Evolutionary conservation across 148 eudicot species (phyloP).

Genomic region (Agrostemma githago): DNA sequence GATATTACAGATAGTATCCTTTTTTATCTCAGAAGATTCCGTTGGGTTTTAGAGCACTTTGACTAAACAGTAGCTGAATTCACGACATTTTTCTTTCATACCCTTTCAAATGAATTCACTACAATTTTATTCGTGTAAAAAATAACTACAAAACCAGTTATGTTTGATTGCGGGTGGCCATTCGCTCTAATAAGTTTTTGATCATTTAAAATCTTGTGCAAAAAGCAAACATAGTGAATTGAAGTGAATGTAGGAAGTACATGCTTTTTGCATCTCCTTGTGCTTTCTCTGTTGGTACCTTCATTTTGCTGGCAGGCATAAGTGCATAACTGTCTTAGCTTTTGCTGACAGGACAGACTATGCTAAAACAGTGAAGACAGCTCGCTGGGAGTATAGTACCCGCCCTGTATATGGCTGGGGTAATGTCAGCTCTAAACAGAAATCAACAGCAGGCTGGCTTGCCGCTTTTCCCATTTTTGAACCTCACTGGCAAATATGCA

Average conservation of each 20-base stretch:
- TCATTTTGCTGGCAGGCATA: background rate
- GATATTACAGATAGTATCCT: background rate
- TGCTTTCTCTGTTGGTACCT: background rate
- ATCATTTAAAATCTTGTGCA: background rate
- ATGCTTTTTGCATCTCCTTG: background rate
- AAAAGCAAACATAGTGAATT: background rate
- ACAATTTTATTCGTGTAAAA: background rate
- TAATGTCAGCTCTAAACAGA: slow-evolving; percentile 79
- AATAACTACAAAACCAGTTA: background rate
- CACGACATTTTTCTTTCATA: background rate
- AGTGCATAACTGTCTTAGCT: slow-evolving; percentile 10
- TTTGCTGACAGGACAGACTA: slow-evolving; percentile 66
- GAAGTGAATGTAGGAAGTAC: background rate
- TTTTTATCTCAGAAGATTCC: background rate
- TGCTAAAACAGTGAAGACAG: slow-evolving; percentile 74
- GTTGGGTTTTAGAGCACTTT: background rate
- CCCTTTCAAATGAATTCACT: background rate
- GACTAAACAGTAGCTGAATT: background rate
- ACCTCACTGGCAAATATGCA: slow-evolving; percentile 99
- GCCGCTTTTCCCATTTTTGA: slow-evolving; percentile 98
- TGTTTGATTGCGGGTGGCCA: background rate
- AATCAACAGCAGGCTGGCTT: slow-evolving; percentile 98
- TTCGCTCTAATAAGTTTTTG: background rate
- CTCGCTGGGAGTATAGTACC: slow-evolving; percentile 93
- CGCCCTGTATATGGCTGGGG: slow-evolving; percentile 96